These are phyloP conservation scores for Pistacia vera DNA, from an alignment of 345 rosid species.

Conservation along the genomic window DNA sequence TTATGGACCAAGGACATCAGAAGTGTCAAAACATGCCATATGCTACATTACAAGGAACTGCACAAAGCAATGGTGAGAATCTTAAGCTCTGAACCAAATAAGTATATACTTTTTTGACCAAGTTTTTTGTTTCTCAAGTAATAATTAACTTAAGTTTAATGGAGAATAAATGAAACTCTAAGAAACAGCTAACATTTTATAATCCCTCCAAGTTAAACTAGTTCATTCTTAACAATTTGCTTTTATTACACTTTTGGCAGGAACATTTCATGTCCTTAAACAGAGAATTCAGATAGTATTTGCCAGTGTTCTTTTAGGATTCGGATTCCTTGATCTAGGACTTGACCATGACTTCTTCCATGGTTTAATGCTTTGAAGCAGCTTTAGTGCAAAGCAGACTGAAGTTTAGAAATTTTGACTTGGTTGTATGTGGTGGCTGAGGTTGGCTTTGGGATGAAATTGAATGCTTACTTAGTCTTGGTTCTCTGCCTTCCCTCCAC, in stretches of 20 bases:
- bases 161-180: slow-evolving; percentile 2
- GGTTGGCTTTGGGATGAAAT: background rate
- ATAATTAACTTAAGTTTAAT: slow-evolving; percentile 7
- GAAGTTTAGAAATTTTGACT: slow-evolving; percentile 3
- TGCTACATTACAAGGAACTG: slow-evolving; percentile 23
- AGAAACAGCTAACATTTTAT: background rate
- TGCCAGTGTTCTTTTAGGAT: slow-evolving; percentile 52
- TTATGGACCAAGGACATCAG: slow-evolving; percentile 17
- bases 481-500: background rate
- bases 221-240: slow-evolving; percentile 16
- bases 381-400: slow-evolving; percentile 7
- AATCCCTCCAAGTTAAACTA: background rate
- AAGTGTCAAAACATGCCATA: slow-evolving; percentile 18
- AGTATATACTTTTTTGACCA: slow-evolving; percentile 3
- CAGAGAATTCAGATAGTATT: slow-evolving; percentile 40
- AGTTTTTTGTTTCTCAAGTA: slow-evolving; percentile 19
- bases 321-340: slow-evolving; percentile 59
- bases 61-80: slow-evolving; percentile 43
- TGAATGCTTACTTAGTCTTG: background rate
- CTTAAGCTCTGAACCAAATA: slow-evolving; percentile 16
- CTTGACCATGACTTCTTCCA: slow-evolving; percentile 66
- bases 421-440: background rate
- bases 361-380: slow-evolving; percentile 50
- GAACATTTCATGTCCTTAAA: slow-evolving; percentile 31
- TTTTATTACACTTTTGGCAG: slow-evolving; percentile 34